Conservation (phyloP, 768 basidiomycete genomes). For the Psilocybe subaeruginosa region DNA sequence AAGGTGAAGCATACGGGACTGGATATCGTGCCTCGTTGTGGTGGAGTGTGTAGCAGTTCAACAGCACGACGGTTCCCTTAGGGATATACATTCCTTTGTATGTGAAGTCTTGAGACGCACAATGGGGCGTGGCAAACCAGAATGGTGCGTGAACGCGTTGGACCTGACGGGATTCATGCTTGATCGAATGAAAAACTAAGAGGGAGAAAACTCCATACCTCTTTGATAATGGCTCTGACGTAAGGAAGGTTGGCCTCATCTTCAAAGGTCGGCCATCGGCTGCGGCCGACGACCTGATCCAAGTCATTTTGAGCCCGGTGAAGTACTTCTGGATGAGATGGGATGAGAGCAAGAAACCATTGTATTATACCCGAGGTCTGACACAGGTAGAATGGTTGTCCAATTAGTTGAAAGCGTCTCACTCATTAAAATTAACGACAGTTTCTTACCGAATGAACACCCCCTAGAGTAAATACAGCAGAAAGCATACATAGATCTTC, state of each 20-base stretch:
- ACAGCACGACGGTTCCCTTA: slow-evolving; percentile 37
- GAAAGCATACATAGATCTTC: slow-evolving; percentile 42
- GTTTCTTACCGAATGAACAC: slow-evolving; percentile 40
- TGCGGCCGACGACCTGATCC: slow-evolving; percentile 25
- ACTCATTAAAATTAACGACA: no score
- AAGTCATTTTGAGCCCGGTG: slow-evolving; percentile 25
- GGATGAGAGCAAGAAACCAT: slow-evolving; percentile 36
- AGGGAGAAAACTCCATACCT: slow-evolving; percentile 9
- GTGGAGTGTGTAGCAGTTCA: slow-evolving; percentile 41
- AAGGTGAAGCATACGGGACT: slow-evolving; percentile 24
- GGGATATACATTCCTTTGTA: slow-evolving; percentile 42
- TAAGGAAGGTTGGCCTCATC: slow-evolving; percentile 24
- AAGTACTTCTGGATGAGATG: slow-evolving; percentile 22
- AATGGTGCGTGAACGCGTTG: slow-evolving; percentile 38
- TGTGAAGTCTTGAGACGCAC: slow-evolving; percentile 36
- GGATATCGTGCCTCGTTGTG: slow-evolving; percentile 38
- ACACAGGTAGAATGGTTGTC: no score
- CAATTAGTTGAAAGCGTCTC: no score
- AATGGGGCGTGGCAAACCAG: slow-evolving; percentile 43
- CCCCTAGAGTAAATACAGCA: slow-evolving; percentile 44
- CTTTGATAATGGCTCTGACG: slow-evolving; percentile 25
- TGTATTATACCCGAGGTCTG: slow-evolving; percentile 36
- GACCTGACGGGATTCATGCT: slow-evolving; percentile 29
- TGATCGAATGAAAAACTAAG: neutral
- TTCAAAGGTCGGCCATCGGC: slow-evolving; percentile 21